Percentiles rank a stretch among this genome's conserved stretches.
Evolutionary conservation across 1,139 yeast genomes (phyloP).

Genomic region (Scheffersomyces parashehatae): DNA sequence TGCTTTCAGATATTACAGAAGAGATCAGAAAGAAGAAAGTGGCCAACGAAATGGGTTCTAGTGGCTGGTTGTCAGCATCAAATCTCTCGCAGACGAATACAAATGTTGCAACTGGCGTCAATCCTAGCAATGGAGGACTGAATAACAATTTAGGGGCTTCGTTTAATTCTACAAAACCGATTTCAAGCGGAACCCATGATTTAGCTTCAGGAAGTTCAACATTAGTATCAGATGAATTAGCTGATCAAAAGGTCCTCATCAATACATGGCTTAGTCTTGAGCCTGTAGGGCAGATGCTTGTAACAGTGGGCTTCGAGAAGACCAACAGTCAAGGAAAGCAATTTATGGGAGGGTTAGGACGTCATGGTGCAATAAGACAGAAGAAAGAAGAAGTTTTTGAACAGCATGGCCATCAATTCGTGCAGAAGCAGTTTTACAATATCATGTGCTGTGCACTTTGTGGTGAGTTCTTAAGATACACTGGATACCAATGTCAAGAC

Average conservation of each 20-base stretch:
- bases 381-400: constrained; percentile 93
- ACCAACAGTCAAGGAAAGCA: constrained; percentile 52
- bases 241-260: constrained; percentile 35
- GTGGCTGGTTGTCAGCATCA: constrained; percentile 90
- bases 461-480: constrained; percentile 89
- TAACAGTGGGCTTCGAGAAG: constrained; percentile 80
- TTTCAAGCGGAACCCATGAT: constrained; percentile 5
- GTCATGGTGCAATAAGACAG: constrained; percentile 97
- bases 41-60: constrained; percentile 66
- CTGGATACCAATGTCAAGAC: constrained; percentile 96
- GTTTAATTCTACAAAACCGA: constrained; percentile 1
- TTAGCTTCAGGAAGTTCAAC: neutral
- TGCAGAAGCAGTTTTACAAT: constrained; percentile 91
- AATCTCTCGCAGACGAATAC: constrained; percentile 32
- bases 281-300: constrained; percentile 86
- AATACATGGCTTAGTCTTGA: constrained; percentile 92
- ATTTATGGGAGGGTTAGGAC: constrained; percentile 77
- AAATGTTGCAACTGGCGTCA: constrained; percentile 14
- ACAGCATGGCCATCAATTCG: constrained; percentile 96
- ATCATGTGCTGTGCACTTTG: constrained; percentile 97
- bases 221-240: neutral
- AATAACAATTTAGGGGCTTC: neutral
- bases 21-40: constrained; percentile 90
- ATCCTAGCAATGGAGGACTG: neutral
- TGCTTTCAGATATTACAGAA: constrained; percentile 87